These are phyloP conservation scores for Chaetomiaceae sp. DNA, from an alignment of 2,329 filamentous ascomycete genomes.

Conservation along the genomic window DNA sequence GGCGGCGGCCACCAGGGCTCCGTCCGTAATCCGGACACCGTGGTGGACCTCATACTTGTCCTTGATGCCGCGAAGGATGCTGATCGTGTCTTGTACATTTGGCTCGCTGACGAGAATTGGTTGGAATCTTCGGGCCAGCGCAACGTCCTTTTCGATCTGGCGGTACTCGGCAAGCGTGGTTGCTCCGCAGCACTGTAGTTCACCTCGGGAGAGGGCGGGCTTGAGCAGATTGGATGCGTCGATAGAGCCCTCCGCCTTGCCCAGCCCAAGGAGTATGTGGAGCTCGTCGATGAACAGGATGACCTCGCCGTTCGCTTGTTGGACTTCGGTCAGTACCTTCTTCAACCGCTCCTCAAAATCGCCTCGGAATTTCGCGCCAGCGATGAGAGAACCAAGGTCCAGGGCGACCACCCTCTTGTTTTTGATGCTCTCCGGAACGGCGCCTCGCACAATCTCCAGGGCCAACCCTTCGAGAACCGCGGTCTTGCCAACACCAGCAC, in stretches of 20 bases:
- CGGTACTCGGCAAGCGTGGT: conserved; percentile 92
- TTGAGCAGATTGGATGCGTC: conserved; percentile 95
- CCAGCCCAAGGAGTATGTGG: conserved; percentile 84
- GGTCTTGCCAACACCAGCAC: conserved; percentile 88
- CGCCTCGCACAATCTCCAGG: conserved; percentile 81
- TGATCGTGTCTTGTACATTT: conserved; percentile 86
- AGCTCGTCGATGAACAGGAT: conserved; percentile 96
- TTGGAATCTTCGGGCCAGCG: conserved; percentile 86
- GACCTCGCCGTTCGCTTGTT: conserved; percentile 81
- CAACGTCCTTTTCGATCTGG: conserved; percentile 92
- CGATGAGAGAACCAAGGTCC: conserved; percentile 88
- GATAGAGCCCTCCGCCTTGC: conserved; percentile 93
- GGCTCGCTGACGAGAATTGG: conserved; percentile 93
- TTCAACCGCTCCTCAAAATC: conserved; percentile 96
- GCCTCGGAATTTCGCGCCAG: conserved; percentile 89
- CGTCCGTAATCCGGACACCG: conserved; percentile 90
- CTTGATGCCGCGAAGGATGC: conserved; percentile 92
- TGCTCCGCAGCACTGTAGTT: conserved; percentile 91
- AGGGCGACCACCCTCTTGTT: conserved; percentile 85
- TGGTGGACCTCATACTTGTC: conserved; percentile 97
- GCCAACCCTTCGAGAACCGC: conserved; percentile 88
- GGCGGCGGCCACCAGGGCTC: conserved; percentile 84
- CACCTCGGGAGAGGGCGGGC: conserved; percentile 85
- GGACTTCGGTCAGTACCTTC: conserved; percentile 83
- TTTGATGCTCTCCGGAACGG: conserved; percentile 94